phyloP scores from a whole-genome alignment of 768 basidiomycete species.

The Kwoniella heveanensis region DNA sequence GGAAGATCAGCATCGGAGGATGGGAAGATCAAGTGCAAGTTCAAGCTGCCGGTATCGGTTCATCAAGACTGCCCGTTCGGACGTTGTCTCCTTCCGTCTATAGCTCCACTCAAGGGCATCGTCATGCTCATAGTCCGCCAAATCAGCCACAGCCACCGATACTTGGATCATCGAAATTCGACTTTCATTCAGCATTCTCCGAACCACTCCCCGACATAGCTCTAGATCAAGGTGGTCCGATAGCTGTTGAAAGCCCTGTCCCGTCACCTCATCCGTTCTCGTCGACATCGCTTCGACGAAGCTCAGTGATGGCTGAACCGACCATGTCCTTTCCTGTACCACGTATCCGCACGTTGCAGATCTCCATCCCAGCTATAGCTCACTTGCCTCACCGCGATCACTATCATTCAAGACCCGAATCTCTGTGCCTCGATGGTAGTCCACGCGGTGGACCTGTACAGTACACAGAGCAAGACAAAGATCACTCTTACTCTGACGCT shows the following conservation, averaged over 20 bases:
- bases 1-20: conserved; percentile 19
- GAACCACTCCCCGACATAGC: background rate
- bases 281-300: conserved; percentile 1
- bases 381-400: background rate
- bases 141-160: no score
- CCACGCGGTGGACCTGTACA: no score
- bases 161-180: background rate
- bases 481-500: background rate
- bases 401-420: background rate
- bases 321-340: conserved; percentile 3
- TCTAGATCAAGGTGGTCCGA: background rate
- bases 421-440: background rate
- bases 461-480: background rate
- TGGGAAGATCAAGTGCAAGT: conserved; percentile 11
- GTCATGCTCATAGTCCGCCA: no score
- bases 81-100: background rate
- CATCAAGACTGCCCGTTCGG: background rate
- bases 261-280: conserved; percentile 16
- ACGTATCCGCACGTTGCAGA: background rate
- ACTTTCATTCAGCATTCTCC: no score
- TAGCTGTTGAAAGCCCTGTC: background rate
- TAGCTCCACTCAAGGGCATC: no score
- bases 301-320: conserved; percentile 1
- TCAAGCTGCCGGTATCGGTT: background rate
- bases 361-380: background rate